phyloP scores from a whole-genome alignment of 495 filamentous ascomycete species.

The Chlorociboria aeruginascens region DNA sequence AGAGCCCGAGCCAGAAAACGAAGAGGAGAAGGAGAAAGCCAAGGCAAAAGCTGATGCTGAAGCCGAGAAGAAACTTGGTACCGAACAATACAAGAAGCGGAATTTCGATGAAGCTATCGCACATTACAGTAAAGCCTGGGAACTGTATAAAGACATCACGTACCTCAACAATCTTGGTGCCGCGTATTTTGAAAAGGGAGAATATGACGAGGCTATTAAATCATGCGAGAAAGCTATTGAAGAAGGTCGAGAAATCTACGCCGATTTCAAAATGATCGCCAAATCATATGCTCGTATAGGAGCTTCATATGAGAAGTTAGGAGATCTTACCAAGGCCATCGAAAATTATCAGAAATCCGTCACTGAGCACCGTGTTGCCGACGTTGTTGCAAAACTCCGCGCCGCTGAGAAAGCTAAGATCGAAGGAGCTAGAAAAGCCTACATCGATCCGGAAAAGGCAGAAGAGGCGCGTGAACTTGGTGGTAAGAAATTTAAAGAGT shows the following conservation, averaged over 20 bases:
- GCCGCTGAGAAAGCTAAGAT: constrained; percentile 84
- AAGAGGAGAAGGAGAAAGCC: constrained; percentile 69
- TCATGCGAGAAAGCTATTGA: constrained; percentile 79
- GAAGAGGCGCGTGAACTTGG: constrained; percentile 93
- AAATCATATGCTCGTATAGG: constrained; percentile 95
- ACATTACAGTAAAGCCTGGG: constrained; percentile 95
- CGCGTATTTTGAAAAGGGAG: constrained; percentile 91
- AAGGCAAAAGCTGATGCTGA: constrained; percentile 90
- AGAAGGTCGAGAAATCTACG: constrained; percentile 72
- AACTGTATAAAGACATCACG: constrained; percentile 86
- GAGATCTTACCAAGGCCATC: constrained; percentile 70
- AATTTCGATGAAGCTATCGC: constrained; percentile 89
- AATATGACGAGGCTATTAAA: constrained; percentile 76
- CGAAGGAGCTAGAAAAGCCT: constrained; percentile 62
- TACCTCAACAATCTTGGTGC: constrained; percentile 95
- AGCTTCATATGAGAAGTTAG: constrained; percentile 76
- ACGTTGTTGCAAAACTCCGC: constrained; percentile 85
- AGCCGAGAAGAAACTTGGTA: constrained; percentile 88
- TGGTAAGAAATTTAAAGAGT: constrained; percentile 91
- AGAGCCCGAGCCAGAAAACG: constrained; percentile 52
- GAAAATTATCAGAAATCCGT: constrained; percentile 86
- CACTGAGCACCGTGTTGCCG: constrained; percentile 92
- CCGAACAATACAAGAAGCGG: constrained; percentile 94
- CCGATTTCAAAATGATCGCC: constrained; percentile 94
- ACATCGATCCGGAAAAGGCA: constrained; percentile 82